Base-by-base conservation (phyloP, 331 rosid species). In the Arachis monticola region DNA sequence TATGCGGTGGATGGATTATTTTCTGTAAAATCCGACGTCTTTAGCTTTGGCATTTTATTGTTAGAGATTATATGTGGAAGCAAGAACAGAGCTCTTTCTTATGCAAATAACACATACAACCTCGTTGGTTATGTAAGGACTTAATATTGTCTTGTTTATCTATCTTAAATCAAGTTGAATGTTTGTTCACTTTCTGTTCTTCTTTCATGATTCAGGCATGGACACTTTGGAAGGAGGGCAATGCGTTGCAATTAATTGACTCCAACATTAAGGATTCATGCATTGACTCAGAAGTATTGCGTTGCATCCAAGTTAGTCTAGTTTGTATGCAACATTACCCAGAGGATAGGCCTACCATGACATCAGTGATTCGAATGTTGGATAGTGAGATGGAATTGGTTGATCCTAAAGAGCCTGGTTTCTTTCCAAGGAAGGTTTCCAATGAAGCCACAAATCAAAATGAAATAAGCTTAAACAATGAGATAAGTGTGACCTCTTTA, bases 221-320 rank as follows among this genome's bases (percentile, higher is more conserved):
- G 81, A 38, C 2, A 11, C 4, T 32, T 5, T 77, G 81, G 75
- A 77, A 68, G 31, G 75, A 60, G 32, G 81, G 64, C 7, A 60
- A 2, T 8, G 81, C 12, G 6, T 0, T 35, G 8, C 57, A 69
- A 27, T 7, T 77, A 10, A 40, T 77, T 6, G 75, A 77, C 45
- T 1, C 22, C 27, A 67, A 51, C 44, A 48, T 48, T 4, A 59
- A 50, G n/a, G 63, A 69, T 7, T 38, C 40, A 1, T 57, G 76
- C 58, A 77, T 0, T 22, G 56, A 10, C 56, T 51, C 56, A 51
- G 53, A 51, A 51, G 56, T 51, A 1, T 10, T 10, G 56, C 56
- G 56, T 12, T 51, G 22, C 17, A 11, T 12, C 17, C 56, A 12
- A 10, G 17, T 51, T 12, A 11, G 56, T 51, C 56, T 51, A 3